Evolutionary conservation across 495 filamentous ascomycete species (phyloP), one percentile per base, ranked within the genome.

Genomic region (Annulohypoxylon bovei): DNA sequence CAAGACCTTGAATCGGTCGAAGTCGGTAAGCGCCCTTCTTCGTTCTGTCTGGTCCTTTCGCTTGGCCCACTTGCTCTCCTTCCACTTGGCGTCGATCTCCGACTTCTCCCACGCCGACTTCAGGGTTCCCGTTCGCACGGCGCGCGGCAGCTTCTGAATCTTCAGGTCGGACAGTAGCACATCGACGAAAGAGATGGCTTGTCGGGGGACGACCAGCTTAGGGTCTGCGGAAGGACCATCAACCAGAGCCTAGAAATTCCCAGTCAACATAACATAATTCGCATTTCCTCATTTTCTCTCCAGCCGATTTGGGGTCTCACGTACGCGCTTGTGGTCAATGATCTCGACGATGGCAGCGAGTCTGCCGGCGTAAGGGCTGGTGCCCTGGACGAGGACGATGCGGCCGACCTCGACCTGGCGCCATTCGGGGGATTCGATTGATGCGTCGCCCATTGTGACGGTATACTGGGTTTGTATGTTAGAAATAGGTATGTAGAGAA

Each of bases 1-100:
- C 88, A 98, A 87, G 73, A 98, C 94, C 90, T 98, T 98, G 92
- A 98, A 99, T 78, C 95, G 90, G 88, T 99, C 96, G 81, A 99
- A 98, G 87, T 99, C 96, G 85, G 88, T 95, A 68, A 99, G 87
- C 75, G 90, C 89, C 83, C 88, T 90, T 85, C 96, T 90, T 87
- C 93, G 93, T 85, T 93, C 88, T 74, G 86, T 85, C 82, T 89
- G 87, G 71, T 88, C 88, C 79, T 91, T 88, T 86, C 90, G 92
- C 93, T 98, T 93, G 72, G 95, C 93, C 88, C 90, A 96, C 80
- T 86, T 85, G 85, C 87, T 92, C 83, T 92, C 88, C 75, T 88
- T 87, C 93, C 93, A 99, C 86, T 96, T 94, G 80, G 85, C 81
- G 77, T 98, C 95, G 74, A 99, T 91, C 78, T 91, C 90, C 63